Base-by-base conservation (phyloP, 2,329 filamentous ascomycete species). In the Nemania diffusa region DNA sequence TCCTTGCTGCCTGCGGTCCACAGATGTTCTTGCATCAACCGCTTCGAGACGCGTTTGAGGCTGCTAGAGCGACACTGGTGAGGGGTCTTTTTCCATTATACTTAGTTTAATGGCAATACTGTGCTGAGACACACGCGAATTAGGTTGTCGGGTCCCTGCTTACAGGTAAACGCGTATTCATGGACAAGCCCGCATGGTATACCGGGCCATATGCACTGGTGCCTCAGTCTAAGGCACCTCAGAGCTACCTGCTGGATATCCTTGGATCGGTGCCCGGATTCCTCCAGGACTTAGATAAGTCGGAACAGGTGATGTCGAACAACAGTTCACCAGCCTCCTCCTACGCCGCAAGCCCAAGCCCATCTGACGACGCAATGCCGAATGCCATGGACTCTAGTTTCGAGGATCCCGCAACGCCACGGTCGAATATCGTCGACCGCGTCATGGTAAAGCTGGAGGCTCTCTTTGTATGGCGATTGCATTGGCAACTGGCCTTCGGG, bases 171-270 rank as follows among this genome's bases (percentile, higher is more conserved):
- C 37, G 56, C 26, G 22, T 56, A 46, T 65, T 60, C 27, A 42
- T 60, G 22, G 57, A 65, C n/a, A 51, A 22, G 22, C 32, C 57
- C 17, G 15, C 37, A 4, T 65, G 63, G 63, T 34, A 56, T 13
- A 37, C 4, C 2, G 56, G 24, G n/a, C 48, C 57, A 1, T 65
- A 65, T 48, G 57, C 56, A 27, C 42, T 60, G 9, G 51, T 37
- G 27, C 56, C 48, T 15, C 40, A 24, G 5, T 29, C 34, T 15
- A 60, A 65, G 26, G 20, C n/a, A n/a, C 48, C 56, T 29, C 56
- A 60, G 42, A 65, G 62, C 20, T 60, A 65, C 34, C 11, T 65
- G 24, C 32, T 58, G 8, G 62, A 64, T 15, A 64, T 64, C 24
- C 62, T 64, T 9, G 50, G 29, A 7, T 40, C 53, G 5, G 55